Conservation (phyloP, 805 yeast genomes). For the Sugiyamaella valdiviana region DNA sequence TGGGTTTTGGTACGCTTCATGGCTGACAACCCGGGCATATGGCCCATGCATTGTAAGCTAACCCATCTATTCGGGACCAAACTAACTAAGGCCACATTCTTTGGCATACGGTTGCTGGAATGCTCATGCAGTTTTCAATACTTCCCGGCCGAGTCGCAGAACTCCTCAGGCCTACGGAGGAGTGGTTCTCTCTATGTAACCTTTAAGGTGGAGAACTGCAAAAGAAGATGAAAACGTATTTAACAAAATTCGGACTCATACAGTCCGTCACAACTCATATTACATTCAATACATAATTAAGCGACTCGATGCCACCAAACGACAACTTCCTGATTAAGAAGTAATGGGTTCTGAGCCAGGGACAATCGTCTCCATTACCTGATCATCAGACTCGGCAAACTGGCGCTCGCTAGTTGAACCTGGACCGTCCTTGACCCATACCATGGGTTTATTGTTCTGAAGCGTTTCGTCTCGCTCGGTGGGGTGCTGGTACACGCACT, state of each 20-base stretch:
- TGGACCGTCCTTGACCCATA: slow-evolving; percentile 18
- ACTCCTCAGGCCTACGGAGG: slow-evolving; percentile 22
- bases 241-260: slow-evolving; percentile 1
- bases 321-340: no score
- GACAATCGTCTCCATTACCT: slow-evolving; percentile 14
- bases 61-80: slow-evolving; percentile 12
- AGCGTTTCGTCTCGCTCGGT: slow-evolving; percentile 47
- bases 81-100: no score
- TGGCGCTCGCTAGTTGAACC: slow-evolving; percentile 52
- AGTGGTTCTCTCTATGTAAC: slow-evolving; percentile 12
- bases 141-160: slow-evolving; percentile 20
- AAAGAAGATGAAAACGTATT: neutral
- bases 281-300: neutral
- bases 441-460: slow-evolving; percentile 19
- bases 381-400: slow-evolving; percentile 50
- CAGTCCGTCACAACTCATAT: neutral
- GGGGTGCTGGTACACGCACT: slow-evolving; percentile 75
- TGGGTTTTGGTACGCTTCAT: slow-evolving; percentile 48
- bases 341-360: slow-evolving; percentile 5
- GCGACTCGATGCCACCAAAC: neutral
- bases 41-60: slow-evolving; percentile 97
- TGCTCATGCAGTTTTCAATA: slow-evolving; percentile 34
- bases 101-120: slow-evolving; percentile 91
- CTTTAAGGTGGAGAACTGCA: neutral
- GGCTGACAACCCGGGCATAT: slow-evolving; percentile 87